Evolutionary conservation across 2,329 filamentous ascomycete genomes (phyloP).

Genomic region (Aureobasidium sp.): DNA sequence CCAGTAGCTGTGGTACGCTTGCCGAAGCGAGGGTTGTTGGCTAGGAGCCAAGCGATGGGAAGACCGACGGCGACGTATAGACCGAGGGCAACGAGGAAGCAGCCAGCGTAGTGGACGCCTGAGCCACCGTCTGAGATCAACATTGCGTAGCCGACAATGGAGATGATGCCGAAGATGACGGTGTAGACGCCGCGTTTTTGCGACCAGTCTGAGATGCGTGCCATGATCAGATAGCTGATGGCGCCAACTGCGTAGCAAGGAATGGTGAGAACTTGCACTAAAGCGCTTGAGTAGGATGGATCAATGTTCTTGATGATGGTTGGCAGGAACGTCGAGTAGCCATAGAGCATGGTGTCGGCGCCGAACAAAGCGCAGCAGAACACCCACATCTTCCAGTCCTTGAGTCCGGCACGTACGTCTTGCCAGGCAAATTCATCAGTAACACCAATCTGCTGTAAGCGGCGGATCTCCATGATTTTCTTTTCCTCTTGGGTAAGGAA

Average conservation of each 20-base stretch:
- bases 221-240: constrained; percentile 57
- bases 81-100: constrained; percentile 66
- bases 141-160: constrained; percentile 46
- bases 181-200: constrained; percentile 59
- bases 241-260: constrained; percentile 70
- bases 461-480: constrained; percentile 38
- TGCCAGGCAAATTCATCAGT: constrained; percentile 44
- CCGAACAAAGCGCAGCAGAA: constrained; percentile 54
- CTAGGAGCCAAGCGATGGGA: constrained; percentile 52
- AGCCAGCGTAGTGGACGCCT: constrained; percentile 65
- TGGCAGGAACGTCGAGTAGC: constrained; percentile 68
- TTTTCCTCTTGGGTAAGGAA: constrained; percentile 54
- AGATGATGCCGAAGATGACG: constrained; percentile 53
- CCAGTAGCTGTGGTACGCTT: constrained; percentile 67
- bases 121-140: constrained; percentile 52
- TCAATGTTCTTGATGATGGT: constrained; percentile 68
- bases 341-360: constrained; percentile 67
- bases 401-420: constrained; percentile 59
- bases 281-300: constrained; percentile 55
- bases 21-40: constrained; percentile 65
- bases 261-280: constrained; percentile 61
- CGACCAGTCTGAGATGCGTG: constrained; percentile 58
- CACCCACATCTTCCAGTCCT: constrained; percentile 54
- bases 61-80: constrained; percentile 55
- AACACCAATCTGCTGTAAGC: constrained; percentile 23